Conservation (phyloP, 306 rosid genomes). For the Inga oerstediana region DNA sequence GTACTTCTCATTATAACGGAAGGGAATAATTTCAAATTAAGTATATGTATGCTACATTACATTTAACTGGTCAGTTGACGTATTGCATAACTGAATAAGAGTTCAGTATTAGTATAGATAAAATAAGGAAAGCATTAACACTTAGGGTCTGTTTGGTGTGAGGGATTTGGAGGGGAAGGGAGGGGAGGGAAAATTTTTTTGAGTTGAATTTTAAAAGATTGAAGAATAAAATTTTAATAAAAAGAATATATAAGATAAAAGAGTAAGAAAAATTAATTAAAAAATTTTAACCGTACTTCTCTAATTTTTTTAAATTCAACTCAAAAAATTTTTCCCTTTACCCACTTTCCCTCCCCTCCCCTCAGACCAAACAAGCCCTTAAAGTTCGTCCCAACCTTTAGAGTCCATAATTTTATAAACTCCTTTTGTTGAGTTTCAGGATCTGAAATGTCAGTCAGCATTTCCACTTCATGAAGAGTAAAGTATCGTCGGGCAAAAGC, state of each 20-base stretch:
- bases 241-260: too few relatives aligned
- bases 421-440: conserved; percentile 77
- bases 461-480: conserved; percentile 69
- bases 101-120: conserved; percentile 16
- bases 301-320: too few relatives aligned
- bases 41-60: background rate
- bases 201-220: too few relatives aligned
- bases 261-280: too few relatives aligned
- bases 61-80: conserved; percentile 21
- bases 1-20: background rate
- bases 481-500: conserved; percentile 80
- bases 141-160: background rate
- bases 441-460: conserved; percentile 67
- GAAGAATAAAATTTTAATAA: too few relatives aligned
- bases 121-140: conserved; percentile 4
- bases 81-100: background rate
- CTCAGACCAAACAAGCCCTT: background rate
- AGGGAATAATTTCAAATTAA: conserved; percentile 1
- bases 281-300: too few relatives aligned
- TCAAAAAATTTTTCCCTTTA: too few relatives aligned
- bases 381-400: conserved; percentile 40
- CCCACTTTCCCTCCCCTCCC: too few relatives aligned
- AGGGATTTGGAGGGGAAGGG: too few relatives aligned
- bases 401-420: conserved; percentile 60
- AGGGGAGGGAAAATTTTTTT: too few relatives aligned